phyloP scores from a whole-genome alignment of 2,329 filamentous ascomycete species.

The Grosmannia huntii region DNA sequence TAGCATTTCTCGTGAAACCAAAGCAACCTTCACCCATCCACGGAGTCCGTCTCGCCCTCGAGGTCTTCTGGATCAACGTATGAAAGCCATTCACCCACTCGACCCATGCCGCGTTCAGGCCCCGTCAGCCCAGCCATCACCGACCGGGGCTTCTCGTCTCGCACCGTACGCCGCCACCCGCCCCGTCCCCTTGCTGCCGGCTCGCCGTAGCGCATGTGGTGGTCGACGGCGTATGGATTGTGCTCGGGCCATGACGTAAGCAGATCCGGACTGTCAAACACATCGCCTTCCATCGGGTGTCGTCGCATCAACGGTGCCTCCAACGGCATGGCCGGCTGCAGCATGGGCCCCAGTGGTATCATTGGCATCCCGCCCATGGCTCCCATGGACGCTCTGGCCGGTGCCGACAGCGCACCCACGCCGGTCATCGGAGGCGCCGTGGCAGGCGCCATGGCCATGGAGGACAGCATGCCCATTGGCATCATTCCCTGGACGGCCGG shows the following conservation, averaged over 20 bases:
- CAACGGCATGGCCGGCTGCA: conserved; percentile 17
- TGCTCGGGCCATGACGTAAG: neutral
- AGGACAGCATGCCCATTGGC: conserved; percentile 1
- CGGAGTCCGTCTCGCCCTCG: conserved; percentile 13
- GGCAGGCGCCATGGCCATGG: conserved; percentile 9
- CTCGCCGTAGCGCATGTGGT: conserved; percentile 1
- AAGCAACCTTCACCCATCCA: neutral
- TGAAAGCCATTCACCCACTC: conserved; percentile 35
- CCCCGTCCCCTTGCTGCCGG: neutral
- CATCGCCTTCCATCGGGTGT: conserved; percentile 27
- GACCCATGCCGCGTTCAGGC: conserved; percentile 30
- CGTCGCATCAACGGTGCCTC: conserved; percentile 21
- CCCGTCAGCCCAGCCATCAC: conserved; percentile 35
- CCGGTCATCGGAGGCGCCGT: conserved; percentile 13
- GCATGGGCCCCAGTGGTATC: conserved; percentile 12
- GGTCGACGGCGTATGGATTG: neutral
- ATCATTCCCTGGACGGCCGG: conserved; percentile 11
- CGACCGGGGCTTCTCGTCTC: conserved; percentile 18
- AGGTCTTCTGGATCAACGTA: conserved; percentile 32
- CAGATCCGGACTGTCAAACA: conserved; percentile 18
- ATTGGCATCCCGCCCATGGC: conserved; percentile 8
- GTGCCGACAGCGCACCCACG: conserved; percentile 14
- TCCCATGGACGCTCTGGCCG: conserved; percentile 4
- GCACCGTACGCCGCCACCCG: neutral
- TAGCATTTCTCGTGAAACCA: too few species aligned